A percentile compares a stretch with the other conserved stretches of the same genome.
phyloP scores from a whole-genome alignment of 345 rosid species.

The Aquilaria sinensis region DNA sequence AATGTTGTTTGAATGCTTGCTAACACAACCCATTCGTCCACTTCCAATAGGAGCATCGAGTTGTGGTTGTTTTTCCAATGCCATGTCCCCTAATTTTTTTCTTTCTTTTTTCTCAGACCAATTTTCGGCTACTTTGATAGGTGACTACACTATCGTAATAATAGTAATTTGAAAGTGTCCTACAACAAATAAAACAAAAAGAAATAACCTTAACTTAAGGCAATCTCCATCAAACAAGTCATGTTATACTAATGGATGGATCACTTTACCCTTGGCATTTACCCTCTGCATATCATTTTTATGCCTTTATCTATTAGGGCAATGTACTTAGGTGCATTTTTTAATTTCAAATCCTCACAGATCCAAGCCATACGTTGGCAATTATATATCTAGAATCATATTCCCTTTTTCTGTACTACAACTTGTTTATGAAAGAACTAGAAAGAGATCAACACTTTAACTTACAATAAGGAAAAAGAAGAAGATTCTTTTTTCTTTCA shows the following conservation, averaged over 20 bases:
- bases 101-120: slow-evolving; percentile 23
- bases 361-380: slow-evolving; percentile 49
- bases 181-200: slow-evolving; percentile 49
- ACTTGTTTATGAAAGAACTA: slow-evolving; percentile 30
- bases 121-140: slow-evolving; percentile 28
- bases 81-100: slow-evolving; percentile 17
- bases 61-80: slow-evolving; percentile 34
- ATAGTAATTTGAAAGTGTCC: not conserved
- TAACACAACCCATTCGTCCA: not conserved
- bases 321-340: slow-evolving; percentile 3
- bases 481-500: slow-evolving; percentile 5
- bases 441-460: slow-evolving; percentile 13
- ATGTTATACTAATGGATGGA: not conserved
- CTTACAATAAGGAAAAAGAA: slow-evolving; percentile 4
- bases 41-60: slow-evolving; percentile 11
- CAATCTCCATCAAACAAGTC: slow-evolving; percentile 14
- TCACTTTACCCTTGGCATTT: slow-evolving; percentile 16
- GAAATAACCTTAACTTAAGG: slow-evolving; percentile 29
- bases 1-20: no score
- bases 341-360: slow-evolving; percentile 33
- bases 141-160: slow-evolving; percentile 11
- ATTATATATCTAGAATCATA: not conserved
- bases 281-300: slow-evolving; percentile 37
- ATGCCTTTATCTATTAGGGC: slow-evolving; percentile 28
- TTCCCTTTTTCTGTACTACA: slow-evolving; percentile 36